These are phyloP conservation scores for Toxicodendron radicans DNA, from an alignment of 345 rosid genomes.

Conservation along the genomic window DNA sequence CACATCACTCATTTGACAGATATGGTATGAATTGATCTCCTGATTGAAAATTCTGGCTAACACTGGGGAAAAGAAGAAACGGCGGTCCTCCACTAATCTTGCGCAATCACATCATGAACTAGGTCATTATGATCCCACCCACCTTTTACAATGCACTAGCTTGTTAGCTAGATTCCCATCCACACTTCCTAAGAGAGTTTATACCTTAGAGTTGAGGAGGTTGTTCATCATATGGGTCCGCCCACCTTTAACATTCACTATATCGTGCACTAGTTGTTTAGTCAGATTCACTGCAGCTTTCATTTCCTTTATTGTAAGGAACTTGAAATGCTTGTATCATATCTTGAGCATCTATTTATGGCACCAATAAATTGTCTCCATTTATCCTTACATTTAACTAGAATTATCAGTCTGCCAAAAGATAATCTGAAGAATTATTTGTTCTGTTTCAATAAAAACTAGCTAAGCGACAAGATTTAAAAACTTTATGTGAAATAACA, in stretches of 20 bases:
- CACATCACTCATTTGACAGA: neutral
- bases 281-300: neutral
- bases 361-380: neutral
- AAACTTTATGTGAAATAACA: neutral
- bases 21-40: neutral
- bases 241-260: constrained; percentile 1
- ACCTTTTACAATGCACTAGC: constrained; percentile 5
- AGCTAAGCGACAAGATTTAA: constrained; percentile 9
- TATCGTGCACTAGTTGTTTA: neutral
- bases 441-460: neutral
- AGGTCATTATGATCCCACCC: constrained; percentile 5
- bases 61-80: neutral
- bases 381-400: neutral
- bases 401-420: neutral
- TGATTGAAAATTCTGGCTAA: neutral
- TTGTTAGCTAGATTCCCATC: constrained; percentile 24
- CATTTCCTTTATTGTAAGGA: neutral
- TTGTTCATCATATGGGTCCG: neutral
- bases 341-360: neutral
- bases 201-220: neutral
- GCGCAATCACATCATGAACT: constrained; percentile 16
- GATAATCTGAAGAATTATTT: neutral
- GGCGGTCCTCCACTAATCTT: constrained; percentile 17
- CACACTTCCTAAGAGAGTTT: neutral
- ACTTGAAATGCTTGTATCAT: neutral